Evolutionary conservation across 495 filamentous ascomycete genomes (phyloP), one percentile per base, ranked within the genome.

Genomic region (Rusavskia elegans): DNA sequence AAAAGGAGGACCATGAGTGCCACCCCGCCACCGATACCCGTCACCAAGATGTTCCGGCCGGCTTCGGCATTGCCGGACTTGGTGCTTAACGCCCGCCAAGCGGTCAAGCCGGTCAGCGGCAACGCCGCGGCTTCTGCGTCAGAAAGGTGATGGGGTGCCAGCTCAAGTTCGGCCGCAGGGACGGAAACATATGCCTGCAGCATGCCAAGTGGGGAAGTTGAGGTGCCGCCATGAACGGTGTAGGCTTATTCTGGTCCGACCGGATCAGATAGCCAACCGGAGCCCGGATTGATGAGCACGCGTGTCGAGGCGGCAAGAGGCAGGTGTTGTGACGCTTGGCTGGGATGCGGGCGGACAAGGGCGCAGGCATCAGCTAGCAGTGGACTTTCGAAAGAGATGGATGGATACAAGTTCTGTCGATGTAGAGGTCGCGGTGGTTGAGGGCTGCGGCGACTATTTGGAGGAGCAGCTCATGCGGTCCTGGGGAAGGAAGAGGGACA

Each of bases 391-490:
- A 93, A 94, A 16, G 85, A 79, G 53, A 84, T 79, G 48, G 76
- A 80, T 1, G 89, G 89, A 72, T 96, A 96, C 11, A 94, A 79
- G 59, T 88, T 82, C 62, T 90, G 87, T 51, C 89, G 85, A 92
- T 82, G 73, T 94, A 94, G 59, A 89, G 75, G 65, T 95, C 89
- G 50, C 87, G 84, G 70, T 95, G 89, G 69, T 95, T 96, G 50
- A 95, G 80, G 16, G 89, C 79, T 9, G 82, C 83, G 41, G 87
- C 84, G 32, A 74, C 73, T 60, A 95, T 59, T 53, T 74, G 75
- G 53, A 96, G 59, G 32, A 87, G 70, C 53, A 93, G 65, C 57
- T 92, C 78, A 52, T 66, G 64, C 17, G 76, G 73, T 17, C 77
- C 72, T 5, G 85, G 82, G 37, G 69, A 67, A 29, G 81, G 81